Evolutionary conservation across 495 filamentous ascomycete genomes (phyloP).

Genomic region (Parmelia sp.): DNA sequence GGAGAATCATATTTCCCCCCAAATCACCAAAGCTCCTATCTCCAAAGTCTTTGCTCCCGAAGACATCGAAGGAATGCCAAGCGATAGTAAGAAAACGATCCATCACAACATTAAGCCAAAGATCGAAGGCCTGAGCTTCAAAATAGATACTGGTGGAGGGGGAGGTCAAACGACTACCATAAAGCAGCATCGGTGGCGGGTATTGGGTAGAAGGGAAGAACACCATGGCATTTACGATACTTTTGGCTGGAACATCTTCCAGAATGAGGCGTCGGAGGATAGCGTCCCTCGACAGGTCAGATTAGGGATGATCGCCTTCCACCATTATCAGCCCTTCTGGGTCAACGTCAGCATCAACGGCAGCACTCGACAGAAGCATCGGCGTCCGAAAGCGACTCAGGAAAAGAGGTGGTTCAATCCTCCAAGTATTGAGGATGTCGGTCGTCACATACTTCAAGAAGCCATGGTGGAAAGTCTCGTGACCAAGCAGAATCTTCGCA

Average conservation of each 20-base stretch:
- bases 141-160: not conserved
- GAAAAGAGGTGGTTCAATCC: constrained; percentile 1
- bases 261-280: not conserved
- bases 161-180: not conserved
- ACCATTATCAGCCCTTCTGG: constrained; percentile 5
- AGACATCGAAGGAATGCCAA: not conserved
- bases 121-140: not conserved
- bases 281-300: constrained; percentile 9
- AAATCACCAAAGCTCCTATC: not conserved
- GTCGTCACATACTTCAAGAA: not conserved
- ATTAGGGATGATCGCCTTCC: constrained; percentile 12
- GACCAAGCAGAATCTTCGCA: not conserved
- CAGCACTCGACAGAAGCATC: not conserved
- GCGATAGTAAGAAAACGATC: not conserved
- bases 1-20: not conserved
- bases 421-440: not conserved
- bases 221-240: constrained; percentile 7
- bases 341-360: not conserved
- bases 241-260: constrained; percentile 7
- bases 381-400: not conserved
- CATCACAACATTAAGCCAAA: not conserved
- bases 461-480: not conserved
- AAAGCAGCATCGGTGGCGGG: not conserved
- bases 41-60: constrained; percentile 11
- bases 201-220: not conserved